These are phyloP conservation scores for Malus orientalis DNA, from an alignment of 306 rosid genomes.

Conservation along the genomic window DNA sequence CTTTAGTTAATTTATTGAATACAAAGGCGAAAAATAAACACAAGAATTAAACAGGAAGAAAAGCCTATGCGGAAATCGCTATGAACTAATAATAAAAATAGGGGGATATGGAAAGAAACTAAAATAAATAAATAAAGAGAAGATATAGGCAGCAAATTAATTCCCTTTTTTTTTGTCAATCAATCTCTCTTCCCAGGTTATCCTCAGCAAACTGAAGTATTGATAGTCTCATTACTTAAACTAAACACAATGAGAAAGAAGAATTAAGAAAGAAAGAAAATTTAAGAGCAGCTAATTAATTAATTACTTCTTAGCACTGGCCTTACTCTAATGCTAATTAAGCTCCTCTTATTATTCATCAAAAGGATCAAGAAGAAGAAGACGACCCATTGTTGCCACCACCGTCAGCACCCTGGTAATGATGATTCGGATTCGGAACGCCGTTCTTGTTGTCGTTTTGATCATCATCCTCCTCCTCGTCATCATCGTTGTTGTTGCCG, in stretches of 20 bases:
- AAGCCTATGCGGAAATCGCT: too few species aligned
- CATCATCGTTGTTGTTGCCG: background rate
- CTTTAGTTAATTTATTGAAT: too few species aligned
- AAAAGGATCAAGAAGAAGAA: slow-evolving; percentile 72
- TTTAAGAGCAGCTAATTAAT: slow-evolving; percentile 21
- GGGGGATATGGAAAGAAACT: background rate
- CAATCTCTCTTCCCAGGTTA: slow-evolving; percentile 35
- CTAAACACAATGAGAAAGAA: slow-evolving; percentile 27
- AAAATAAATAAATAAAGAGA: background rate
- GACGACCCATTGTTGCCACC: slow-evolving; percentile 73
- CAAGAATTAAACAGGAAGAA: too few species aligned
- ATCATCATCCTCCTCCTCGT: background rate
- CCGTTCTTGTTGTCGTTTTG: background rate
- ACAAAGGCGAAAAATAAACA: too few species aligned
- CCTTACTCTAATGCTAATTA: slow-evolving; percentile 36
- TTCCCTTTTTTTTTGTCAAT: slow-evolving; percentile 4
- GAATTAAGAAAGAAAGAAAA: background rate
- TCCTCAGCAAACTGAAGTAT: slow-evolving; percentile 35
- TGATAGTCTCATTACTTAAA: slow-evolving; percentile 51
- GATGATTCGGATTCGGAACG: slow-evolving; percentile 20
- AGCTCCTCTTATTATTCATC: slow-evolving; percentile 26
- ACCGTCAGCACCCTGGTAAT: slow-evolving; percentile 23
- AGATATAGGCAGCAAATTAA: background rate
- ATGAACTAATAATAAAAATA: background rate
- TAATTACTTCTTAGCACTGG: slow-evolving; percentile 20